Base-by-base conservation (phyloP, 169 alveolate species). In the Blepharisma undulans region DNA sequence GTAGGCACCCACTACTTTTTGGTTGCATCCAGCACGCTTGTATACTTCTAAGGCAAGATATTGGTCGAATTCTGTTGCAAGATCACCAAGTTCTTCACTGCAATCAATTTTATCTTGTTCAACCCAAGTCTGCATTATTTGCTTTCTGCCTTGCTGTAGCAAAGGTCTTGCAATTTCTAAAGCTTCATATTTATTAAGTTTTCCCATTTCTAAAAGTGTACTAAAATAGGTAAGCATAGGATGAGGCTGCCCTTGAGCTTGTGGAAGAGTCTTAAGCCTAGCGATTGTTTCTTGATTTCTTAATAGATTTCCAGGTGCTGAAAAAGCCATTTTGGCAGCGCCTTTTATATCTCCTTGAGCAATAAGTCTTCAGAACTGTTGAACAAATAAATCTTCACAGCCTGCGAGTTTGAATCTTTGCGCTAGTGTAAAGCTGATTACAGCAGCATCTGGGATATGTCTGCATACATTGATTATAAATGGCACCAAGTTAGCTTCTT, bases 11-110 rank as follows among this genome's bases (percentile, higher is more conserved):
- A 99, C 94, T 76, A 99, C 99, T 97, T 98, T 98, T 90, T 97
- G 97, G 87, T 97, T 98, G 87, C 98, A 96, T 32, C 95, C 95
- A 82, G 98, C 96, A 87, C 94, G 95, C 94, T 96, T 94, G 93
- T 98, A 98, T 48, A 99, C 97, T 93, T 97, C 95, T 72, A 99
- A 96, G 59, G 99, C 99, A 76, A 99, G 96, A 87, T 98, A 94
- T 61, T 95, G 96, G 71, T 99, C 99, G 87, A 95, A 92, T 76
- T 96, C 96, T 87, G 97, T 96, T 48, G 99, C 96, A 93, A 98
- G 92, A 93, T 99, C 99, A 19, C 99, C 99, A 30, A 99, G 96
- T 92, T 98, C 99, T 93, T 98, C 99, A 60, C 99, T 98, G 92
- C 98, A 98, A 36, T 99, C 99, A 84, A 99, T 95, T 96, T 99